Evolutionary conservation across 176 grass and related monocot species (phyloP).

Genomic region (Eremochloa ophiuroides): DNA sequence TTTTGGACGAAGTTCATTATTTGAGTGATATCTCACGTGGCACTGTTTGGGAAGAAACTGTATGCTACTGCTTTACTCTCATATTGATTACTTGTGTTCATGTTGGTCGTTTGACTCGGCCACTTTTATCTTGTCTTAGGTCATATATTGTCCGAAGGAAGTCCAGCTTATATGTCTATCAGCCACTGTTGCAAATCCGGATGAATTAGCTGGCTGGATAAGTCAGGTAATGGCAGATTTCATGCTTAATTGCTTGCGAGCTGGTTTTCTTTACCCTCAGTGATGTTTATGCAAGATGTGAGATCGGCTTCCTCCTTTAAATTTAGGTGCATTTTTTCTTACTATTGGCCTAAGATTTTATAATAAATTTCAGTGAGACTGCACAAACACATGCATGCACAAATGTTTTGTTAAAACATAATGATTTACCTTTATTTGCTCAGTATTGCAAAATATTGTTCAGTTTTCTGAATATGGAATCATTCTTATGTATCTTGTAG

Average conservation of each 20-base stretch:
- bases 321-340: background rate
- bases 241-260: background rate
- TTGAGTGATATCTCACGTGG: constrained; percentile 96
- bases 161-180: constrained; percentile 98
- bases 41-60: constrained; percentile 99
- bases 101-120: constrained; percentile 25
- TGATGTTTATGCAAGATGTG: constrained; percentile 13
- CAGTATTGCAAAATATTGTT: background rate
- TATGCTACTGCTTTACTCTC: constrained; percentile 47
- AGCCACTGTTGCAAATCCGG: constrained; percentile 95
- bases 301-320: background rate
- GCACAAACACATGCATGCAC: background rate
- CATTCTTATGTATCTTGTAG: constrained; percentile 44
- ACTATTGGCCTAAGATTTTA: background rate
- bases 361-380: background rate
- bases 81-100: background rate
- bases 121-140: constrained; percentile 51
- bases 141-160: constrained; percentile 98
- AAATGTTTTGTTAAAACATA: constrained; percentile 13
- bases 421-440: constrained; percentile 18
- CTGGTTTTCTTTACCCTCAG: constrained; percentile 15
- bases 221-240: constrained; percentile 60
- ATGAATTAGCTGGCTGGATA: constrained; percentile 99
- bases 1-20: constrained; percentile 99
- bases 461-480: constrained; percentile 19